Base-by-base conservation (phyloP, 2,329 filamentous ascomycete genomes). In the Orbilia ellipsospora region DNA sequence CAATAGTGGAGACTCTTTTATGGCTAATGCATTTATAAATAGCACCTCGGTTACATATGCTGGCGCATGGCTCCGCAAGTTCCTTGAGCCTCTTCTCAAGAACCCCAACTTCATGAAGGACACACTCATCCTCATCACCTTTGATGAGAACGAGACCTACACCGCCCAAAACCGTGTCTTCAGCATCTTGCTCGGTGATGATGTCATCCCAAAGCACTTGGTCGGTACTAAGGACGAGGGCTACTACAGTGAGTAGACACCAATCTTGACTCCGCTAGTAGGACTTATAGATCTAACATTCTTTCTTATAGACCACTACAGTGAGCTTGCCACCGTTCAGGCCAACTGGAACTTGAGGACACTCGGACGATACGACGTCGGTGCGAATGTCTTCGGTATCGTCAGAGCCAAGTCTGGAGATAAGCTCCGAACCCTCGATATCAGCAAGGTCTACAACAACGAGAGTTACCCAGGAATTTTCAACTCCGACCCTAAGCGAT, bases 101-200 rank as follows among this genome's bases (percentile, higher is more conserved):
- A 87, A 94, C 83, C 82, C 84, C 57, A 87, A 90, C 78, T 94
- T 95, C 82, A 79, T 79, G 88, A 84, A 91, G 59, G 88, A 91
- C 80, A 94, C 91, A 0, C 86, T 95, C 0, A 86, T 95, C 8
- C 84, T 94, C 4, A 82, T 95, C 73, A 94, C 89, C 8, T 95
- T 93, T 80, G 92, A 95, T 78, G 92, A 95, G 83, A 91, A 89
- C 81, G 87, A 90, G 79, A 88, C 87, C 8, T 93, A 93, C 82
- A 82, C 84, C 4, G 83, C 84, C 26, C 86, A 87, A 78, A 95
- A 95, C 85, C 85, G 85, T 48, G 86, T 95, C 62, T 87, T 92
- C 73, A 87, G 85, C 77, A 86, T 95, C 78, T 86, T 95, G 0
- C 83, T 95, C 2, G 92, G 92, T 15, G 91, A 91, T 13, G 48